Evolutionary conservation across 2,329 filamentous ascomycete genomes (phyloP).

Genomic region (Leptographium wingfieldii): DNA sequence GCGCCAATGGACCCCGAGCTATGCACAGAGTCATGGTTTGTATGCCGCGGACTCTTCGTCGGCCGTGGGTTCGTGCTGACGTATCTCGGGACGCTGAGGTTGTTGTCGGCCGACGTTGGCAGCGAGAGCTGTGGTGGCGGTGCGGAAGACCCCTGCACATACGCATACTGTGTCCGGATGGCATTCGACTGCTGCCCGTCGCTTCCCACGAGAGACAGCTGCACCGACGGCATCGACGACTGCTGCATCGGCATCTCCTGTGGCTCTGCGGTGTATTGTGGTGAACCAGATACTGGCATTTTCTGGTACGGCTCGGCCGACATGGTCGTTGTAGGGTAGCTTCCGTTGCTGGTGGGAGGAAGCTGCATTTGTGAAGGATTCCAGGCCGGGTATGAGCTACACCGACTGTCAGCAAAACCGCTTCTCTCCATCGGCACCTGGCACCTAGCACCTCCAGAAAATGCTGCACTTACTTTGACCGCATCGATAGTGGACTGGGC

Average conservation of each 20-base stretch:
- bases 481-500: constrained; percentile 39
- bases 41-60: constrained; percentile 43
- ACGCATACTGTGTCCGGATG: constrained; percentile 43
- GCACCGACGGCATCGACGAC: constrained; percentile 40
- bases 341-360: constrained; percentile 5
- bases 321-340: constrained; percentile 36
- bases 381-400: constrained; percentile 47
- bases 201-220: constrained; percentile 34
- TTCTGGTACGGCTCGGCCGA: constrained; percentile 40
- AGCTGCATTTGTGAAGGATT: constrained; percentile 35
- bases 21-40: constrained; percentile 40
- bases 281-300: constrained; percentile 34
- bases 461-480: constrained; percentile 41
- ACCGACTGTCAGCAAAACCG: not conserved
- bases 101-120: constrained; percentile 24
- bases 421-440: not conserved
- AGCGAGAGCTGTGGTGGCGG: constrained; percentile 37
- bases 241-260: constrained; percentile 41
- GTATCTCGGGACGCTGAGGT: constrained; percentile 42
- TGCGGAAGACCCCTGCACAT: constrained; percentile 36
- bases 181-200: constrained; percentile 33
- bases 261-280: constrained; percentile 36
- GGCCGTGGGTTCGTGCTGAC: constrained; percentile 42
- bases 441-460: not conserved
- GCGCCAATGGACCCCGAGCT: constrained; percentile 32